phyloP scores from a whole-genome alignment of 441 rosid genomes.

The Erysimum cheiri region DNA sequence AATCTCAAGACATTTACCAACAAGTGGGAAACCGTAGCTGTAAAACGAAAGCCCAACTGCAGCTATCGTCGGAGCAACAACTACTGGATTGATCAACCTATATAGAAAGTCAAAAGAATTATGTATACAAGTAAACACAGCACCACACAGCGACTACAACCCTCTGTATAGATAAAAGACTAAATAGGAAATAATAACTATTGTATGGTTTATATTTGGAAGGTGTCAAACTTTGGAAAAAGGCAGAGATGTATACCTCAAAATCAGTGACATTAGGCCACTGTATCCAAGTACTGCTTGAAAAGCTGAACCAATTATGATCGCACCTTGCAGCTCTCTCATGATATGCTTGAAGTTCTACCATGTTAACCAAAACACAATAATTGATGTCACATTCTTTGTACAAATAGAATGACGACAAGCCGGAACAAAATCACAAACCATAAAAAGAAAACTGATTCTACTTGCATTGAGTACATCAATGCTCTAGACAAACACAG shows the following conservation, averaged over 20 bases:
- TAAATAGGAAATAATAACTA: background rate
- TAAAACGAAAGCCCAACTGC: conserved; percentile 97
- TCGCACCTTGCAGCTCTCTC: conserved; percentile 93
- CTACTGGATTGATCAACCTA: conserved; percentile 96
- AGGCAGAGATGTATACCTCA: conserved; percentile 57
- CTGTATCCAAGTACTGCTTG: conserved; percentile 88
- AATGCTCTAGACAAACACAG: background rate
- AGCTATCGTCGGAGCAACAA: conserved; percentile 96
- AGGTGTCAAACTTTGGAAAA: conserved; percentile 12
- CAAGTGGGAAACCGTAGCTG: conserved; percentile 91
- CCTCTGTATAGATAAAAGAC: background rate
- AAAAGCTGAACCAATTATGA: conserved; percentile 86
- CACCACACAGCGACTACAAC: background rate
- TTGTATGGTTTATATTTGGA: background rate
- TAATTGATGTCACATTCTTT: conserved; percentile 10
- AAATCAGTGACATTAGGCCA: conserved; percentile 81
- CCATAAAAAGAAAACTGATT: background rate
- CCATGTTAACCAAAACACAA: conserved; percentile 32
- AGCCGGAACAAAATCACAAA: background rate
- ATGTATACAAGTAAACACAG: background rate
- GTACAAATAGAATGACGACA: background rate
- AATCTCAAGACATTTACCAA: conserved; percentile 89
- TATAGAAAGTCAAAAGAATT: conserved; percentile 35
- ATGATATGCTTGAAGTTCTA: conserved; percentile 95
- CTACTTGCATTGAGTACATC: background rate